Evolutionary conservation across 2,329 filamentous ascomycete species (phyloP), one percentile per base, ranked within the genome.

Genomic region (Corinectria fuckeliana): DNA sequence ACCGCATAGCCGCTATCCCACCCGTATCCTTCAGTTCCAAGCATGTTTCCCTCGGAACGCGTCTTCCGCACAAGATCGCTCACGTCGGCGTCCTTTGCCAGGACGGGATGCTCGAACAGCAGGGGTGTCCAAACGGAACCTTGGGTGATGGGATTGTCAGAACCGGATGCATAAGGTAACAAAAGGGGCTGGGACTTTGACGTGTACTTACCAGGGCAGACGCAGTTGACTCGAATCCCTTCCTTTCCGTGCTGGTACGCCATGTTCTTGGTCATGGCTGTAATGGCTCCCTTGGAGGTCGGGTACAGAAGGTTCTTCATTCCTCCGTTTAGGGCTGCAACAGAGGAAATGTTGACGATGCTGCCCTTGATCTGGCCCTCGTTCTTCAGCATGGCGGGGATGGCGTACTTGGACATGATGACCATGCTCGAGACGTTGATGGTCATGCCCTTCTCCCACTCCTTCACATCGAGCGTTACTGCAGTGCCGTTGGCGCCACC

Each of bases 341-440:
- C 86, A 45, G 80, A 84, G 3, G 82, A 83, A 78, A 90, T 85
- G 67, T 90, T 89, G 65, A 88, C 77, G 60, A 88, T 85, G 36
- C 73, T 78, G 5, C 85, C 83, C 56, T 78, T 76, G 53, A 75
- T 67, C 34, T 81, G 77, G 0, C 77, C 77, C 11, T 79, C 75
- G 52, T 88, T 88, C 56, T 76, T 78, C 21, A 65, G 62, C 86
- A 90, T 90, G 4, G 76, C 82, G 0, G 87, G 87, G 32, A 90
- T 82, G 0, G 82, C 81, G 64, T 84, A 82, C 66, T 88, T 88
- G n/a, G 78, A 76, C 85, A 90, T 89, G 53, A 83, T 76, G 26
- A 89, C 82, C 87, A 90, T 90, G 65, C 83, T 87, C 4, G 81
- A 81, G 4, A 90, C 84, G 66, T 90, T 90, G 45, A 89, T 75